Evolutionary conservation across 257 asterid species (phyloP), one percentile per base, ranked within the genome.

Genomic region (Linderniella brevidens): DNA sequence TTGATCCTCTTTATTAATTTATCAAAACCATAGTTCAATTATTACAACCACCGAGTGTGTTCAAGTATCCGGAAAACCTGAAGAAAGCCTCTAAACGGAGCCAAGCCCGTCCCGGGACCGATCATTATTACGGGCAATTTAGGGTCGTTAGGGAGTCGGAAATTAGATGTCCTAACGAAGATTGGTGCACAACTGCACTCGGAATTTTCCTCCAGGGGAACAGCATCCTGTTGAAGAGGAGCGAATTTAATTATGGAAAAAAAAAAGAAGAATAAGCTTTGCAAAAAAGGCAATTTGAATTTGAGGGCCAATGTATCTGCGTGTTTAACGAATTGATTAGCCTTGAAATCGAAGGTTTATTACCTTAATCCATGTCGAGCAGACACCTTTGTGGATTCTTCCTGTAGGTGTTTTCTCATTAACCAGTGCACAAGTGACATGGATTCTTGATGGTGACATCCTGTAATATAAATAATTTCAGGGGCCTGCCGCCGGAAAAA

Each of bases 31-130:
- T 25, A 25, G 32, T 25, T 25, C 32, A 25, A 25, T 25, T 25
- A 25, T n/a, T n/a, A n/a, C n/a, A n/a, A n/a, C n/a, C n/a, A n/a
- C n/a, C n/a, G n/a, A 12, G 43, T 35, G 35, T 16, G 41, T 11
- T 45, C 44, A 37, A 13, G 3, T 42, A 46, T 5, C 37, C 76
- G 6, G 32, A 3, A 19, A 64, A 87, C 97, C 97, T 88, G 99
- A 66, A 90, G 92, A 66, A 90, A 90, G 41, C 96, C 99, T 53
- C 99, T 82, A 50, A 90, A 86, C 12, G 99, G 99, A 58, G 99
- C 99, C 63, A 90, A 65, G 9, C 99, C 99, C 37, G 99, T 90
- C 41, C 99, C 99, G 46, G 99, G 99, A 45, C 99, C 99, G 17
- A 86, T 74, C 99, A 90, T 90, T 56, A 85, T 70, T 32, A 90